phyloP scores from a whole-genome alignment of 148 eudicot genomes.

The Heliosperma pusillum region DNA sequence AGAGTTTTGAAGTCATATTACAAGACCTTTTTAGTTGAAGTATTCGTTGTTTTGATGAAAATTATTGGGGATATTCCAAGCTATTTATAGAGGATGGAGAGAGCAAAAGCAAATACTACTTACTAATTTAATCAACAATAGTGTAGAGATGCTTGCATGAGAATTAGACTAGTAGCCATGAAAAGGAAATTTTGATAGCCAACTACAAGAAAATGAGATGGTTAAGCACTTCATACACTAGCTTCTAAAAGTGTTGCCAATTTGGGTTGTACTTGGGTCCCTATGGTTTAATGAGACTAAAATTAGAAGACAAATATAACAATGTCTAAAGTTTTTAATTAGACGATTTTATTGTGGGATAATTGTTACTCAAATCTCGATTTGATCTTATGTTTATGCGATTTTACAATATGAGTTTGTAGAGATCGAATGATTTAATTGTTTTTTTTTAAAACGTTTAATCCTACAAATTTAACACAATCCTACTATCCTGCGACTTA shows the following conservation, averaged over 20 bases:
- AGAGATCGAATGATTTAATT: too few relatives aligned
- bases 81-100: conserved; percentile 10
- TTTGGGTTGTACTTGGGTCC: not conserved
- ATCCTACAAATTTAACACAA: too few relatives aligned
- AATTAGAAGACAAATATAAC: too few relatives aligned
- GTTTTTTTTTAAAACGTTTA: too few relatives aligned
- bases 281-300: too few relatives aligned
- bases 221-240: not conserved
- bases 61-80: not conserved
- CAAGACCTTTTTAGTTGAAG: conserved; percentile 1
- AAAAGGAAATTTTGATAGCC: conserved; percentile 2
- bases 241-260: not conserved
- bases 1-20: conserved; percentile 4
- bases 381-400: too few relatives aligned
- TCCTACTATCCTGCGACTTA: too few relatives aligned
- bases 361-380: too few relatives aligned
- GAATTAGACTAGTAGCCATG: not conserved
- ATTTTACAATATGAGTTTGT: too few relatives aligned
- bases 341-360: too few relatives aligned
- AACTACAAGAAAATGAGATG: not conserved
- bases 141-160: not conserved
- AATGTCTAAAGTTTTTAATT: too few relatives aligned
- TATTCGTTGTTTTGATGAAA: not conserved
- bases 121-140: too few relatives aligned
- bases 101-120: not conserved